Evolutionary conservation across 2,329 filamentous ascomycete species (phyloP).

Genomic region (Magnaporthiopsis rhizophila): DNA sequence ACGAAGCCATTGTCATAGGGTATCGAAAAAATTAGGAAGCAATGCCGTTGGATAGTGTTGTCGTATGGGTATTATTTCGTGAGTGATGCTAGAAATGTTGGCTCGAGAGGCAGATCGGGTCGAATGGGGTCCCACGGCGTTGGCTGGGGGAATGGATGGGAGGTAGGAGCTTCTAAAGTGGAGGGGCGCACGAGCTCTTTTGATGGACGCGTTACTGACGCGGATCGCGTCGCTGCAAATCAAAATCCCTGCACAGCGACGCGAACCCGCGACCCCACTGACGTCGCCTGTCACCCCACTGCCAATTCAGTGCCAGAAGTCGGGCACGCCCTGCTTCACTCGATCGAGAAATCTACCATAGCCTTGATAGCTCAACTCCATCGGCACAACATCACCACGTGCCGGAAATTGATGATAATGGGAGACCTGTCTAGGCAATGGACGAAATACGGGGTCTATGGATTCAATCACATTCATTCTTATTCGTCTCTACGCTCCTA

Average conservation of each 20-base stretch:
- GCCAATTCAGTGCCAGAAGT: no score
- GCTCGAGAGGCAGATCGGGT: not conserved
- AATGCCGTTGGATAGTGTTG: not conserved
- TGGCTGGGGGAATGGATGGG: not conserved
- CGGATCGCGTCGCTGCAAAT: not conserved
- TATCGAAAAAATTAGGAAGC: not conserved
- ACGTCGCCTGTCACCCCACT: not conserved
- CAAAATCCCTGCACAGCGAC: not conserved
- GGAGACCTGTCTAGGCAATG: no score
- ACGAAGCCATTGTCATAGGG: constrained; percentile 2
- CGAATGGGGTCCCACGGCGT: not conserved
- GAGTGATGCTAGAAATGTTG: not conserved
- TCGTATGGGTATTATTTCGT: not conserved
- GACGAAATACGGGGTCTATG: no score
- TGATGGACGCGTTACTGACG: not conserved
- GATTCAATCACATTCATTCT: no score
- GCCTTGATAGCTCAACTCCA: no score
- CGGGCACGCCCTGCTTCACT: no score
- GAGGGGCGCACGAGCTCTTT: not conserved
- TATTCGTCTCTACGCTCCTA: no score
- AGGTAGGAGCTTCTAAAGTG: not conserved
- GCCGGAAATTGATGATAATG: no score
- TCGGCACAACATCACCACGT: no score
- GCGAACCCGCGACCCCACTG: not conserved
- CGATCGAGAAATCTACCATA: no score